Base-by-base conservation (phyloP, 2,329 filamentous ascomycete genomes). In the Pseudocercospora macadamiae region DNA sequence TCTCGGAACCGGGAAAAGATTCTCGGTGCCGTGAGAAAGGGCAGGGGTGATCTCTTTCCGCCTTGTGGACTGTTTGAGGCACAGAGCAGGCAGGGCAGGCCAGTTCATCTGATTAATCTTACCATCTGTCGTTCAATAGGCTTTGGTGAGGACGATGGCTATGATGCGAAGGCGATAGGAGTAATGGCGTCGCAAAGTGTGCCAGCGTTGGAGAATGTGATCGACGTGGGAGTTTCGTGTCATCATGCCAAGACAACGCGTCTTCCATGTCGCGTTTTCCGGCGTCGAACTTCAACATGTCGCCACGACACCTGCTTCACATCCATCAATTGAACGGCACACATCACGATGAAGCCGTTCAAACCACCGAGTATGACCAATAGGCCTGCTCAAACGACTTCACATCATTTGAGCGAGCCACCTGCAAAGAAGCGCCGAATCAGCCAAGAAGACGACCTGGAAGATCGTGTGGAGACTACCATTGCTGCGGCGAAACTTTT, bases 341-440 rank as follows among this genome's bases (percentile, higher is more conserved):
- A 19, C 57, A 61, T 47, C 45, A 60, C 37, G 16, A 71, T 71
- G 68, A 72, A 67, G 56, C 69, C 71, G 4, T 73, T 73, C 64
- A 70, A 66, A 49, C 61, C 64, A 32, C 69, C 68, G 30, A 61
- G 64, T 12, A 32, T 70, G 21, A 58, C 64, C 47, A 54, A 56
- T 28, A 54, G 57, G 37, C 61, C 65, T 23, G 45, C 62, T 12
- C 57, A 45, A 12, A 47, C 7, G 23, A 23, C 48, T n/a, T 51
- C 61, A 18, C 26, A 23, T 4, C 39, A 55, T n/a, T 44, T 14
- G 42, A 54, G 52, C 18, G 64, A 68, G 55, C 76, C 75, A 48
- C 74, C 76, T n/a, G 60, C 66, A 10, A 79, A 79, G 68, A 78
- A 74, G 64, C 72, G 76, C 44, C 73, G 76, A 48, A 72, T 76